A percentile compares a stretch with the other conserved stretches of the same genome.
Conservation (phyloP, 345 rosid species). For the Brassica carinata region DNA sequence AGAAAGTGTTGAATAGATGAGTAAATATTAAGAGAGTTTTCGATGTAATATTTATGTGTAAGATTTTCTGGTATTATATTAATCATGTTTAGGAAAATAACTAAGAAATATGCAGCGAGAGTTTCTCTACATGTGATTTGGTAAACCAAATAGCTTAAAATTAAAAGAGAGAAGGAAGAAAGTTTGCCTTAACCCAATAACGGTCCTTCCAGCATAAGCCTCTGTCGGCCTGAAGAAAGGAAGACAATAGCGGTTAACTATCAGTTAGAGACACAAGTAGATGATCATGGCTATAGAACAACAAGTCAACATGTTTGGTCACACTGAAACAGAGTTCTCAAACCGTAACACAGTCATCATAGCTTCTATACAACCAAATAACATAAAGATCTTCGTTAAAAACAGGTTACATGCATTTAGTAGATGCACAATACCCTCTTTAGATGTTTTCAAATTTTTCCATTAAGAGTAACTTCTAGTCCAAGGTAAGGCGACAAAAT, state of each 20-base stretch:
- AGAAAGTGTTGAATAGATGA: neutral
- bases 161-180: conserved; percentile 3
- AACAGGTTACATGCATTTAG: neutral
- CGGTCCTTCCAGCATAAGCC: conserved; percentile 75
- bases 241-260: neutral
- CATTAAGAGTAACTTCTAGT: neutral
- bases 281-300: neutral
- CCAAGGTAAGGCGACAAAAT: neutral
- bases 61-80: neutral
- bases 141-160: neutral
- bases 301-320: neutral
- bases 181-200: conserved; percentile 96
- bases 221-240: conserved; percentile 62
- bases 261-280: conserved; percentile 3
- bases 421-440: neutral
- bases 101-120: neutral
- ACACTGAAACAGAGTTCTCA: neutral
- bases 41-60: neutral
- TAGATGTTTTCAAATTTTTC: neutral
- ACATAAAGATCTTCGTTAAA: neutral
- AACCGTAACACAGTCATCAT: conserved; percentile 1
- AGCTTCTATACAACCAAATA: neutral
- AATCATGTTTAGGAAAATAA: neutral
- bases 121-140: neutral
- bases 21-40: neutral